phyloP scores from a whole-genome alignment of 108 stramenopile genomes.

The Aurantiochytrium sp. region DNA sequence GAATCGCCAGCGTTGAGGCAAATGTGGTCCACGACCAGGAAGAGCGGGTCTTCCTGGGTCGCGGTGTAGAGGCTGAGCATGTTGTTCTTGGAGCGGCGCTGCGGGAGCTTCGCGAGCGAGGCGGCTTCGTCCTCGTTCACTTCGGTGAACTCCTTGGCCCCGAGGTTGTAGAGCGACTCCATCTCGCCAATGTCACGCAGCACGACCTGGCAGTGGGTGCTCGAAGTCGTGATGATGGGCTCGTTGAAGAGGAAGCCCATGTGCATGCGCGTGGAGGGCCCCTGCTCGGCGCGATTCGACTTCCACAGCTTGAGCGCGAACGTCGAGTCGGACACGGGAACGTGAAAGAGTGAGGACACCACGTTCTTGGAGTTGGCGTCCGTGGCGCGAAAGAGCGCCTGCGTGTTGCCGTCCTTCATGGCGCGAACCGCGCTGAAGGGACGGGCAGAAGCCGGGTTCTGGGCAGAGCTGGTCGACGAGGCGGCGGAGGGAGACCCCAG shows the following conservation, averaged over 20 bases:
- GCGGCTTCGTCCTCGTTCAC: background rate
- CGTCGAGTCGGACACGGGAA: background rate
- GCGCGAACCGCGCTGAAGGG: background rate
- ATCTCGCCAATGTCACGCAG: constrained; percentile 30
- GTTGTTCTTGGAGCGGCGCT: background rate
- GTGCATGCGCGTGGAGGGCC: background rate
- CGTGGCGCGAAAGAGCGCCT: background rate
- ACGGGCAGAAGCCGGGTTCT: background rate
- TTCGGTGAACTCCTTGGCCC: background rate
- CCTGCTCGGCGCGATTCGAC: background rate
- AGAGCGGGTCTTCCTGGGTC: background rate
- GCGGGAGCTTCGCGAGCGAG: background rate
- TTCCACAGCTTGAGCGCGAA: background rate
- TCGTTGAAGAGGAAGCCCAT: constrained; percentile 17
- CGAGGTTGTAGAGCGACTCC: constrained; percentile 8
- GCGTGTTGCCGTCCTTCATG: background rate
- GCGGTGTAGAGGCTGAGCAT: background rate
- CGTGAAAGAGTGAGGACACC: background rate
- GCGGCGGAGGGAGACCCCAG: background rate
- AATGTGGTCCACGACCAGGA: background rate
- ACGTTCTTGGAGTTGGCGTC: background rate
- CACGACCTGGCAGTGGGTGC: background rate
- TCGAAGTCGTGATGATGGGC: background rate
- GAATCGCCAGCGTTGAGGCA: constrained; percentile 16
- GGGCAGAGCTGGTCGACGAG: background rate